These are phyloP conservation scores for Prunus dulcis DNA, from an alignment of 306 rosid species.

Conservation along the genomic window DNA sequence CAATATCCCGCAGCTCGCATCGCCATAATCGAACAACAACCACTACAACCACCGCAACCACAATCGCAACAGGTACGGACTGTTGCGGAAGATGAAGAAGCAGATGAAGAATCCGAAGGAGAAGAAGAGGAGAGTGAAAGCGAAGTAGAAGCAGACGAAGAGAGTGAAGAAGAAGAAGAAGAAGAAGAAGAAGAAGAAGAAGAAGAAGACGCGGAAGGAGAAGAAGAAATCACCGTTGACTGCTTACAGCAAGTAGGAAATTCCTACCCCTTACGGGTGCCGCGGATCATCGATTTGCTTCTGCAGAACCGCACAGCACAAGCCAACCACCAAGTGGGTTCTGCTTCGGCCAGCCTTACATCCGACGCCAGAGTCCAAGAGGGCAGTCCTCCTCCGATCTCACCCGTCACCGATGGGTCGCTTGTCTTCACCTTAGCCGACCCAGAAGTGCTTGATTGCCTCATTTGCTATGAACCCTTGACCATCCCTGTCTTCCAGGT, in stretches of 20 bases:
- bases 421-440: slow-evolving; percentile 45
- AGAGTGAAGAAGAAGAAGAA: not conserved
- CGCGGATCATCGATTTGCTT: too few relatives aligned
- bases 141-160: slow-evolving; percentile 9
- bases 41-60: not conserved
- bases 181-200: not conserved
- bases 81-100: not conserved
- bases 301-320: not conserved
- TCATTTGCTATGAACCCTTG: slow-evolving; percentile 68
- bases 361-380: not conserved
- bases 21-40: not conserved
- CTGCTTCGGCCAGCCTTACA: not conserved
- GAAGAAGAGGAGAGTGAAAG: not conserved
- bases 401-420: slow-evolving; percentile 6
- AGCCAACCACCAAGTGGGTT: not conserved
- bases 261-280: too few relatives aligned
- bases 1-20: not conserved
- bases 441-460: slow-evolving; percentile 83
- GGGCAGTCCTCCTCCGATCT: not conserved
- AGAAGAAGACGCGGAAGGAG: too few relatives aligned
- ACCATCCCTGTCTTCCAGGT: slow-evolving; percentile 73
- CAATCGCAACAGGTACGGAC: not conserved
- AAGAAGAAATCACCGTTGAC: too few relatives aligned
- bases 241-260: too few relatives aligned
- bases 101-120: not conserved